phyloP scores from a whole-genome alignment of 176 grass and related monocot species.

The Typha latifolia region DNA sequence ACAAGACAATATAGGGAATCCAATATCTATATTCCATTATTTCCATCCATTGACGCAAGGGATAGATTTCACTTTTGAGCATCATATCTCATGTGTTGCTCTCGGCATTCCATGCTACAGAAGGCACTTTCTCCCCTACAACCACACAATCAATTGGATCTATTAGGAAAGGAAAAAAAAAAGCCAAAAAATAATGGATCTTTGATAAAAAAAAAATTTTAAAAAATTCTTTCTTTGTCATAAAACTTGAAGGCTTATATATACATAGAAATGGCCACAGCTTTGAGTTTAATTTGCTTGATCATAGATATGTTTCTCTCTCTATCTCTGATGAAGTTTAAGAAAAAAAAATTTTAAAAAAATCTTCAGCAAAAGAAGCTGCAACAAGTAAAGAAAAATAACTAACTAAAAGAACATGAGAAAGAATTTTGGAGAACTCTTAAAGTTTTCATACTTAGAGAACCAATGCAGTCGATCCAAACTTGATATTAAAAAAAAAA shows the following conservation, averaged over 20 bases:
- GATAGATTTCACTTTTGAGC: constrained; percentile 5
- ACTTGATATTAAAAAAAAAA: background rate
- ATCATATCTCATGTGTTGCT: constrained; percentile 17
- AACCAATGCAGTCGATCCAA: background rate
- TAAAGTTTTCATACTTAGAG: no score
- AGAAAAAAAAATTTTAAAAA: no score
- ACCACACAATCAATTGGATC: background rate
- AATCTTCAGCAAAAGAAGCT: no score
- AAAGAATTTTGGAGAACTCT: no score
- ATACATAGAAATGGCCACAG: no score
- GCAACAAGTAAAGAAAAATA: no score
- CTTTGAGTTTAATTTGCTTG: no score
- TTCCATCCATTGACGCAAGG: background rate
- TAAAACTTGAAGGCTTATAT: no score
- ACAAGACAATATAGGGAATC: background rate
- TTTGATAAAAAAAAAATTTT: background rate
- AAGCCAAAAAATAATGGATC: background rate
- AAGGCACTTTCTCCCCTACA: constrained; percentile 32
- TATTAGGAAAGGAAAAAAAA: background rate
- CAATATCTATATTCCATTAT: background rate
- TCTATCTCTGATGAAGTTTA: no score
- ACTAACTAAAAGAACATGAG: no score
- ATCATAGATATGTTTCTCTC: no score
- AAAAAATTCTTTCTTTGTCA: no score
- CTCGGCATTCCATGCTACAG: constrained; percentile 34